Conservation (phyloP, 305 asterid genomes). For the Plantago rigida region DNA sequence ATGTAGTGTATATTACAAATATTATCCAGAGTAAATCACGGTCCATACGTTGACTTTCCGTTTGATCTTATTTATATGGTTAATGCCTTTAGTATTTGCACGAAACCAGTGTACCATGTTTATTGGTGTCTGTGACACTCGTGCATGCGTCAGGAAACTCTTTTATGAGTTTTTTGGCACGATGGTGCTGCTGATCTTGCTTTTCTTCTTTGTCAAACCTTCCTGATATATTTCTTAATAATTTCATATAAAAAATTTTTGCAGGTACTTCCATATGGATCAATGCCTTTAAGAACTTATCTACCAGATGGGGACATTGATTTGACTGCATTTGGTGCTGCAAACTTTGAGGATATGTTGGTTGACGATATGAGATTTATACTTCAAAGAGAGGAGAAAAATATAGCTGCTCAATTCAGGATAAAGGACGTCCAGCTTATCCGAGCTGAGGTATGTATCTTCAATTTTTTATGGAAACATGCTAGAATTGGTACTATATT, state of each 20-base stretch:
- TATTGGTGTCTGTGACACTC: slow-evolving; percentile 1
- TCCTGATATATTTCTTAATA: slow-evolving; percentile 4
- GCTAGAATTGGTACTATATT: background rate
- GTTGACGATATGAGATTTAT: slow-evolving; percentile 49
- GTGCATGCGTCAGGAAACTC: background rate
- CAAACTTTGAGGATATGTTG: slow-evolving; percentile 49
- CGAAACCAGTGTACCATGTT: background rate
- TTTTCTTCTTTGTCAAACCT: background rate
- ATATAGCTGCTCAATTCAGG: slow-evolving; percentile 39
- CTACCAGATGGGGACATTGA: slow-evolving; percentile 98
- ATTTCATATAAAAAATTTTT: slow-evolving; percentile 25
- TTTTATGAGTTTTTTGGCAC: slow-evolving; percentile 8
- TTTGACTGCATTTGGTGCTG: slow-evolving; percentile 63
- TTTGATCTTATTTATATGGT: too few relatives aligned
- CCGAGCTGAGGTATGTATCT: slow-evolving; percentile 66
- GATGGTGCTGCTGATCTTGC: background rate
- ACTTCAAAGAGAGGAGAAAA: slow-evolving; percentile 57
- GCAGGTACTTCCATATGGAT: slow-evolving; percentile 86
- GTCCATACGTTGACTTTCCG: too few relatives aligned
- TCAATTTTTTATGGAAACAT: background rate
- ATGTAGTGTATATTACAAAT: too few relatives aligned
- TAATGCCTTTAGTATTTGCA: slow-evolving; percentile 5
- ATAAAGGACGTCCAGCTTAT: slow-evolving; percentile 78
- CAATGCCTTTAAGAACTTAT: slow-evolving; percentile 84
- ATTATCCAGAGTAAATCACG: too few relatives aligned